A percentile compares a stretch with the other conserved stretches of the same genome.
These are phyloP conservation scores for Tilletiaria anomala DNA, from an alignment of 1,284 basidiomycete genomes.

Conservation along the genomic window DNA sequence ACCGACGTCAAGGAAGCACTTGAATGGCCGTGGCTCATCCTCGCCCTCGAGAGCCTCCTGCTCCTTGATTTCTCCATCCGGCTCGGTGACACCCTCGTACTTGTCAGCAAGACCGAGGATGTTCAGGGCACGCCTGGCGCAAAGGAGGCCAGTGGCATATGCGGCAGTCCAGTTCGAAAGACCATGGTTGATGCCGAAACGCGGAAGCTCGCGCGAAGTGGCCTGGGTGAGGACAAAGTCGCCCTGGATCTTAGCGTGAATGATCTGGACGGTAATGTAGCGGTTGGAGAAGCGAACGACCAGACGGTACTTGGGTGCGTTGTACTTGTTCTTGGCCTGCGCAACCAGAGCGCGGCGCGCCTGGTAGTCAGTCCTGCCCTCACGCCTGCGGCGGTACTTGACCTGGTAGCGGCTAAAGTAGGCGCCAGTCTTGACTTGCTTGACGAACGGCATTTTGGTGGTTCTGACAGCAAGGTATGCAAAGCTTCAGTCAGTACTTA, in stretches of 20 bases:
- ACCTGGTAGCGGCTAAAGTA: slow-evolving; percentile 93
- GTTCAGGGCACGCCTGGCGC: slow-evolving; percentile 81
- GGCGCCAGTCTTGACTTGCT: slow-evolving; percentile 49
- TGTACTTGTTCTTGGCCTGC: slow-evolving; percentile 99
- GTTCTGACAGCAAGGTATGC: too few relatives aligned
- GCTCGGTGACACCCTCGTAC: slow-evolving; percentile 88
- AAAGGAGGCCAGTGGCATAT: slow-evolving; percentile 92
- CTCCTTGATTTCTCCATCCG: slow-evolving; percentile 68
- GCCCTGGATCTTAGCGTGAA: slow-evolving; percentile 92
- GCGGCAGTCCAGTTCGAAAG: slow-evolving; percentile 98
- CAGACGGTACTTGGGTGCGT: slow-evolving; percentile 93
- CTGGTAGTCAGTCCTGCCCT: slow-evolving; percentile 99
- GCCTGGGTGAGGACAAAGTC: slow-evolving; percentile 68
- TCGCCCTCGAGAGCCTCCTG: slow-evolving; percentile 78
- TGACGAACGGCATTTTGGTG: slow-evolving; percentile 2
- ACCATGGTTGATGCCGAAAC: slow-evolving; percentile 96
- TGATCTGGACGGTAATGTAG: slow-evolving; percentile 50
- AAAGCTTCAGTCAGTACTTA: too few relatives aligned
- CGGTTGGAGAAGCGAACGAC: slow-evolving; percentile 68
- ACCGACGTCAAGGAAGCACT: slow-evolving; percentile 95
- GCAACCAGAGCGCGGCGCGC: slow-evolving; percentile 88
- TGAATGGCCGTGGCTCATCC: slow-evolving; percentile 93
- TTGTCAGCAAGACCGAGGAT: slow-evolving; percentile 96
- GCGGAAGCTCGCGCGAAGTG: slow-evolving; percentile 71
- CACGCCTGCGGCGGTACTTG: slow-evolving; percentile 53